Conservation (phyloP, 345 rosid species). For the Citrus reticulata region DNA sequence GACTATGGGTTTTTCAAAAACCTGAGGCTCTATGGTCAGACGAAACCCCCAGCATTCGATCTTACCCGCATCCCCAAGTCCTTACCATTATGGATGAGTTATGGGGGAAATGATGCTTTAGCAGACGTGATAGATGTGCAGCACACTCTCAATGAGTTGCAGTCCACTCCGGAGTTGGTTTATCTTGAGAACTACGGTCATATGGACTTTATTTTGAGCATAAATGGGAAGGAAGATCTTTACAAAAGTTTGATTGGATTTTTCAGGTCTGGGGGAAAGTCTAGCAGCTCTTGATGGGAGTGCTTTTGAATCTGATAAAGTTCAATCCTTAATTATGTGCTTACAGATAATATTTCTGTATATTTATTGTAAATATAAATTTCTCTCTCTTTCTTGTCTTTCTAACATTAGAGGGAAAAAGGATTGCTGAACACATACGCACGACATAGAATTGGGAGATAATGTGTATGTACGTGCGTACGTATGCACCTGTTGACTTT, state of each 20-base stretch:
- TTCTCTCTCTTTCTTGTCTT: background rate
- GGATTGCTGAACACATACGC: background rate
- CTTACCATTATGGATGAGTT: slow-evolving; percentile 85
- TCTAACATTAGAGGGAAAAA: background rate
- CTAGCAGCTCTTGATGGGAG: slow-evolving; percentile 33
- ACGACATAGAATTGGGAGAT: too few species aligned
- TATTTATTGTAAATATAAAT: slow-evolving; percentile 20
- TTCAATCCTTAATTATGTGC: background rate
- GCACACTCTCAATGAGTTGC: slow-evolving; percentile 57
- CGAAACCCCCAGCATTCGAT: slow-evolving; percentile 66
- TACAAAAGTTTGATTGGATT: slow-evolving; percentile 55
- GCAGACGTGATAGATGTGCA: slow-evolving; percentile 67
- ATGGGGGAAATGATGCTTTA: slow-evolving; percentile 74
- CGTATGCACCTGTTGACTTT: too few species aligned
- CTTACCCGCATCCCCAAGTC: slow-evolving; percentile 57
- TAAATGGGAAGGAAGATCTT: slow-evolving; percentile 59
- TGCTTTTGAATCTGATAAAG: slow-evolving; percentile 5
- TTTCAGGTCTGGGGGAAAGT: slow-evolving; percentile 48
- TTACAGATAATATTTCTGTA: slow-evolving; percentile 4
- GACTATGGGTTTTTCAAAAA: slow-evolving; percentile 79
- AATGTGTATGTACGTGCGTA: too few species aligned
- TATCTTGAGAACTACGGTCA: slow-evolving; percentile 80
- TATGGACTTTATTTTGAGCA: slow-evolving; percentile 57
- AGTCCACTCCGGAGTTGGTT: slow-evolving; percentile 51
- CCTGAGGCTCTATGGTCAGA: slow-evolving; percentile 45